Evolutionary conservation across 306 rosid species (phyloP), one percentile per base, ranked within the genome.

Genomic region (Abrus pulchellus): DNA sequence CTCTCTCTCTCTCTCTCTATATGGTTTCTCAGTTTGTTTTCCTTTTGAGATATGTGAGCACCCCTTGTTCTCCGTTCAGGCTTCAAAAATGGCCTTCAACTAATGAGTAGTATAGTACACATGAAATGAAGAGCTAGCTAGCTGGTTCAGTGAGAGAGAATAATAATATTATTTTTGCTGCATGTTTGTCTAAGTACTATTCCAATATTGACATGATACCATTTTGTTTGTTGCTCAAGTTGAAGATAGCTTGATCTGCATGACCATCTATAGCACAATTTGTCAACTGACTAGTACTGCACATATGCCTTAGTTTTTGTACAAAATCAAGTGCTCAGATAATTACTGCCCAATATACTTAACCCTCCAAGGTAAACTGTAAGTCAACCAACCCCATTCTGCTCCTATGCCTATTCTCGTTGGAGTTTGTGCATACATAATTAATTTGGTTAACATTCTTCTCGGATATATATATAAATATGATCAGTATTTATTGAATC

Each of bases 141-240:
- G 60, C 50, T 66, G 43, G 71, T 66, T 66, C 3, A 36, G 40
- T 36, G 59, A 61, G 48, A n/a, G 85, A 59, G 62, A 62, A 75
- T 56, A 67, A 36, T 28, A 55, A 5, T 3, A 43, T 43, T 27
- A 14, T 20, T 14, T 64, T 64, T 38, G 32, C 38, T 29, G 48
- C 49, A 30, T 70, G 72, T 72, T 71, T 60, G 57, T 72, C 61
- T 6, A 61, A 38, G 79, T 80, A 72, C 79, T 63, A 41, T 80
- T 32, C 43, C 71, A 45, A 60, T 61, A 47, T 60, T 60, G 27
- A 60, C 68, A 75, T 60, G 48, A 45, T 63, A 52, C 53, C 54
- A 60, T 60, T 79, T 61, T 71, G 65, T 79, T 65, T 65, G 54
- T 81, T 44, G 44, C 48, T 54, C 30, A 30, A 64, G 40, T 49